These are phyloP conservation scores for Mucor indicus DNA, from an alignment of 371 early-diverging fungal genomes.

Conservation along the genomic window DNA sequence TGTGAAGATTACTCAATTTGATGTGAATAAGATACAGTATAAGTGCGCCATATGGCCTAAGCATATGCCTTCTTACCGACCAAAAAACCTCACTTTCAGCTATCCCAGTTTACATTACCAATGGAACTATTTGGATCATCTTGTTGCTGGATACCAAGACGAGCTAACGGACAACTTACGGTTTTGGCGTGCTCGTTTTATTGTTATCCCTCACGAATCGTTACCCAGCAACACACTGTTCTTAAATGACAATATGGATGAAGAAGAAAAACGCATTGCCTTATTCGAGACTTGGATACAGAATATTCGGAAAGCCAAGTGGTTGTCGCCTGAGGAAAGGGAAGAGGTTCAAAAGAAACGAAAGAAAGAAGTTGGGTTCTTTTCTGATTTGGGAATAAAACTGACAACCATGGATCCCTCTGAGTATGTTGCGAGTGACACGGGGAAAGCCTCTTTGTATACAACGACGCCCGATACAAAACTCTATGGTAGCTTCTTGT, in stretches of 20 bases:
- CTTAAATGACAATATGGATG: slow-evolving; percentile 64
- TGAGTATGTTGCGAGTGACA: slow-evolving; percentile 33
- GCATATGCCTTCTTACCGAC: slow-evolving; percentile 56
- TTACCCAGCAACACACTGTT: slow-evolving; percentile 42
- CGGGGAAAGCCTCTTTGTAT: neutral
- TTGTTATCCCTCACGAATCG: slow-evolving; percentile 85
- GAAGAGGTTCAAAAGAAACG: slow-evolving; percentile 43
- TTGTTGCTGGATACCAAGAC: slow-evolving; percentile 84
- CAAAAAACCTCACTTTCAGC: slow-evolving; percentile 58
- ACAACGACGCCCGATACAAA: neutral
- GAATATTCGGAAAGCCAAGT: slow-evolving; percentile 63
- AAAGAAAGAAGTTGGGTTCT: slow-evolving; percentile 32
- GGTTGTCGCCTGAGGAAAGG: slow-evolving; percentile 45
- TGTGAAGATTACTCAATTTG: slow-evolving; percentile 65
- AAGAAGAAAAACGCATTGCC: slow-evolving; percentile 87
- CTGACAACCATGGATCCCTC: slow-evolving; percentile 51
- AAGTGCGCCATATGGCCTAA: slow-evolving; percentile 89
- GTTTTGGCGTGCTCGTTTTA: slow-evolving; percentile 89
- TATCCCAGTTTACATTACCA: slow-evolving; percentile 81
- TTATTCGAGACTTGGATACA: slow-evolving; percentile 84
- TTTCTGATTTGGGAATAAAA: slow-evolving; percentile 40
- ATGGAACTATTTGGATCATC: slow-evolving; percentile 93
- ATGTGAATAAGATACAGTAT: slow-evolving; percentile 64
- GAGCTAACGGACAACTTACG: slow-evolving; percentile 78
- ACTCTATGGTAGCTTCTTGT: slow-evolving; percentile 18